Evolutionary conservation across 345 rosid species (phyloP), one percentile per base, ranked within the genome.

Genomic region (Salix caprea): DNA sequence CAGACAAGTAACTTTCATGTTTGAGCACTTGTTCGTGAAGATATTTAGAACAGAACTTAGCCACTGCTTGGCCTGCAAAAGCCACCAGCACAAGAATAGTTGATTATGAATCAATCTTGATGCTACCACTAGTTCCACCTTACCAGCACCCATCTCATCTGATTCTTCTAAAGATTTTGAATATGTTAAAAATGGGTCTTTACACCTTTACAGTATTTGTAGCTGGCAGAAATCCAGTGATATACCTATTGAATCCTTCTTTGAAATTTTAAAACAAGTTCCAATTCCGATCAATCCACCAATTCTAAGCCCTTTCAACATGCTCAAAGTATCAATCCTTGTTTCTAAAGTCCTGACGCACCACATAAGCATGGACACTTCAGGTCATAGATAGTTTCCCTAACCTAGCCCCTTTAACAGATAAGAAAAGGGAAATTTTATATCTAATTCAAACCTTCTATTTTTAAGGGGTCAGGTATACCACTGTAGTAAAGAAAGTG

Each of bases 11-110:
- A 40, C 89, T 91, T 48, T 82, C 93, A 52, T 87, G 65, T 83
- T 85, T 90, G 75, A 89, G 89, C 77, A 94, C 93, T 83, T 94
- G 96, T 77, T 82, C 91, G 76, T 94, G 98, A 81, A 94, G 90
- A 88, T 72, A 94, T 87, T 92, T 94, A 74, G 96, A 94, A 73
- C 97, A 94, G 82, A 94, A 94, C 81, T 91, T 92, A 24, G 98
- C 90, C 73, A 94, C 98, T 58, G 89, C 93, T 84, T 90, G 89
- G 36, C 98, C 98, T 94, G 88, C 62, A 83, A 82, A 71, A 44
- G 32, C 58, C 56, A 40, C 26, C 40, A 19, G 60, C 61, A 61
- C n/a, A 6, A 21, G 60, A 46, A 65, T 34, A 28, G 13, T 48
- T 68, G 66, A 36, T 10, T 34, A 50, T 19, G 15, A 73, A 7